These are phyloP conservation scores for Amborella trichopoda DNA, from an alignment of 164 flowering plant genomes.

Conservation along the genomic window DNA sequence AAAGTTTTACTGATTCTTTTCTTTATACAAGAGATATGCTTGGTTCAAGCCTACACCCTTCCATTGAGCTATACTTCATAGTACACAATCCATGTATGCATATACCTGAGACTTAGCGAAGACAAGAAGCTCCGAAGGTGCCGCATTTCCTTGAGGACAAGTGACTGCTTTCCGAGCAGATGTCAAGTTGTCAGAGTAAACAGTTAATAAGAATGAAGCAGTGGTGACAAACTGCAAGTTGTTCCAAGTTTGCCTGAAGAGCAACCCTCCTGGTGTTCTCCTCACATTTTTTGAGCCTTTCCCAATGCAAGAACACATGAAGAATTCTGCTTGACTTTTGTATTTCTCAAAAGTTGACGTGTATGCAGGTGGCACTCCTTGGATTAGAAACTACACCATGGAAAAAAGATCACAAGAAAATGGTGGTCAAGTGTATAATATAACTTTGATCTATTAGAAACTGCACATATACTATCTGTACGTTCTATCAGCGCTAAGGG, in stretches of 20 bases:
- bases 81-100: too few relatives aligned
- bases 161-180: slow-evolving; percentile 33
- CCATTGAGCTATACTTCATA: too few relatives aligned
- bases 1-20: too few relatives aligned
- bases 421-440: too few relatives aligned
- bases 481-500: too few relatives aligned
- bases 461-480: too few relatives aligned
- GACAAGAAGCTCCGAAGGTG: slow-evolving; percentile 45
- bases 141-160: slow-evolving; percentile 41
- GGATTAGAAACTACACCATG: slow-evolving; percentile 56
- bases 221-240: slow-evolving; percentile 84
- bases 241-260: slow-evolving; percentile 83
- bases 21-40: too few relatives aligned
- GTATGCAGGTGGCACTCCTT: slow-evolving; percentile 51
- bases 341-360: slow-evolving; percentile 38
- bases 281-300: slow-evolving; percentile 51
- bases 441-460: too few relatives aligned
- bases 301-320: slow-evolving; percentile 80
- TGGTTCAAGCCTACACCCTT: too few relatives aligned
- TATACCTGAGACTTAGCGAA: slow-evolving; percentile 85
- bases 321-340: slow-evolving; percentile 62
- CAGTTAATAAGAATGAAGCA: slow-evolving; percentile 63
- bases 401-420: too few relatives aligned
- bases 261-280: slow-evolving; percentile 83
- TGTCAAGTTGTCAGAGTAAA: slow-evolving; percentile 70